Conservation (phyloP, 805 yeast species). For the Hanseniaspora osmophila region DNA sequence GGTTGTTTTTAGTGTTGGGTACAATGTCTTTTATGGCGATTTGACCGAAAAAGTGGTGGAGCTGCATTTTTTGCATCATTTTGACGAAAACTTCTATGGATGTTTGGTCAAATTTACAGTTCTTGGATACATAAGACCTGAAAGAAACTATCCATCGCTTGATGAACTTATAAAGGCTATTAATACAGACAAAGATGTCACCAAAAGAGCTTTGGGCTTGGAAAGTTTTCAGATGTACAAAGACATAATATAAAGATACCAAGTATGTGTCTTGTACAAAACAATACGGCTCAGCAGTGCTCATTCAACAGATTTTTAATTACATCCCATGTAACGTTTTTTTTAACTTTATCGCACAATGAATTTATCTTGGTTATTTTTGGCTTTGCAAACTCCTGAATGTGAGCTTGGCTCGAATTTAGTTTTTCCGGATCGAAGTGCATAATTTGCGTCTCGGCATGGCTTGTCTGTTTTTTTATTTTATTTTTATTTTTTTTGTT, state of each 20-base stretch:
- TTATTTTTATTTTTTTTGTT: too few relatives aligned
- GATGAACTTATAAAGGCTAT: constrained; percentile 83
- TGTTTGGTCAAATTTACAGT: constrained; percentile 54
- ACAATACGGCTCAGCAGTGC: too few relatives aligned
- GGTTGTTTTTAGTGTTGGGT: constrained; percentile 91
- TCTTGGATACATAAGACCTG: constrained; percentile 85
- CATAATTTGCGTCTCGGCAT: too few relatives aligned
- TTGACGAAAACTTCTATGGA: constrained; percentile 63
- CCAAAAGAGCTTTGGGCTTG: constrained; percentile 22
- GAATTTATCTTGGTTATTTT: too few relatives aligned
- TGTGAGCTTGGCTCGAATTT: too few relatives aligned
- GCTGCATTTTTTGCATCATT: constrained; percentile 70
- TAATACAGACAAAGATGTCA: constrained; percentile 59
- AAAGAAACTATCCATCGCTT: constrained; percentile 65
- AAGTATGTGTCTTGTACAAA: too few relatives aligned
- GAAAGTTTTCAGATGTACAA: not conserved
- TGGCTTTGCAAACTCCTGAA: too few relatives aligned
- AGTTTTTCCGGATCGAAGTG: too few relatives aligned
- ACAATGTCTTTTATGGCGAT: constrained; percentile 81
- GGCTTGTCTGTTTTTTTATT: not conserved
- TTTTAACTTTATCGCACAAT: too few relatives aligned
- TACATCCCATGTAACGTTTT: too few relatives aligned
- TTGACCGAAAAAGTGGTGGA: constrained; percentile 63
- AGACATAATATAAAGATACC: too few relatives aligned
- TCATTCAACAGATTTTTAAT: too few relatives aligned